Conservation (phyloP, 331 rosid species). For the Saraca asoca region DNA sequence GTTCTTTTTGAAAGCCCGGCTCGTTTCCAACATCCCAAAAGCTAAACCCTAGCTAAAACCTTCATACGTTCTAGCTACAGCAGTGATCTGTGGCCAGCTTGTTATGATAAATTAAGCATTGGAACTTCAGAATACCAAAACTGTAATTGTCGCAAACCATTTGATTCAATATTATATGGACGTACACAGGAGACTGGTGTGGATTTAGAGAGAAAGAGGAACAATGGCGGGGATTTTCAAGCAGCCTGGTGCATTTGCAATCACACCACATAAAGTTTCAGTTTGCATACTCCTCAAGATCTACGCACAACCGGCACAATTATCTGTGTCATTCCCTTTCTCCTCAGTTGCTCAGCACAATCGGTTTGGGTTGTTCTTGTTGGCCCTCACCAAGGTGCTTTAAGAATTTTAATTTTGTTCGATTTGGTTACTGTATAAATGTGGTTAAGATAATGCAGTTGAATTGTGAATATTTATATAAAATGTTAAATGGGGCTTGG, state of each 20-base stretch:
- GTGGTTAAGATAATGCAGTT: background rate
- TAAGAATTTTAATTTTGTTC: background rate
- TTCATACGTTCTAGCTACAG: background rate
- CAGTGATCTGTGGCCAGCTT: background rate
- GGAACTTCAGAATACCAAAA: background rate
- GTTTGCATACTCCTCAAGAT: slow-evolving; percentile 79
- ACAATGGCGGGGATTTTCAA: slow-evolving; percentile 66
- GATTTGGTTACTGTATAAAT: background rate
- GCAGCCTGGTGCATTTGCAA: slow-evolving; percentile 67
- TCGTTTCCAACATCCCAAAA: background rate
- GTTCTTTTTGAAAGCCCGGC: slow-evolving; percentile 10
- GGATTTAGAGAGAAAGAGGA: background rate
- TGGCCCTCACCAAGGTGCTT: slow-evolving; percentile 78
- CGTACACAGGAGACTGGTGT: background rate
- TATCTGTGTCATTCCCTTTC: slow-evolving; percentile 73
- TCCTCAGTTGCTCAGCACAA: slow-evolving; percentile 77
- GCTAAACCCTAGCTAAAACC: slow-evolving; percentile 32
- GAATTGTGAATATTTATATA: background rate
- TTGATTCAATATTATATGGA: slow-evolving; percentile 22
- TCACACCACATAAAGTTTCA: slow-evolving; percentile 92
- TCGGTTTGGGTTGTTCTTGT: slow-evolving; percentile 73
- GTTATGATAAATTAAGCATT: background rate
- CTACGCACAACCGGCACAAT: slow-evolving; percentile 71
- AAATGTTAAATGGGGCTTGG: background rate
- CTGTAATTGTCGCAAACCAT: background rate